Evolutionary conservation across 2,329 filamentous ascomycete species (phyloP).

Genomic region (Cordyceps fumosorosea): DNA sequence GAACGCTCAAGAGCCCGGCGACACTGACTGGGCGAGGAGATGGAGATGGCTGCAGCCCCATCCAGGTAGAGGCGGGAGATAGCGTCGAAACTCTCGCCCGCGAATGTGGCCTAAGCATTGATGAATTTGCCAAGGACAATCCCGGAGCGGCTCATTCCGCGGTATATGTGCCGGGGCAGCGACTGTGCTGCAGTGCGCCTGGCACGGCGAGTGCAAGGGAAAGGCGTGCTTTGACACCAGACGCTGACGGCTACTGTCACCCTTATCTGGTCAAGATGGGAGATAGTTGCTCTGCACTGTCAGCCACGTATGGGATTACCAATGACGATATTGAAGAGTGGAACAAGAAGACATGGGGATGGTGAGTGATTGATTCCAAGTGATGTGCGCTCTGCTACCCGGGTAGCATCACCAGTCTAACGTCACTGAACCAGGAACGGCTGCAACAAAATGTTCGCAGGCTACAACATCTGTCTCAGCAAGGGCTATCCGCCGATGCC

Average conservation of each 20-base stretch:
- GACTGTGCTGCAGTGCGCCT: constrained; percentile 32
- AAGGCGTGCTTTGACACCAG: neutral
- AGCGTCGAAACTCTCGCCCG: constrained; percentile 27
- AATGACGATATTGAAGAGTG: constrained; percentile 24
- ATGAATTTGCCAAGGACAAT: constrained; percentile 30
- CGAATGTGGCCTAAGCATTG: constrained; percentile 29
- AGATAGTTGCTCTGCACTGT: constrained; percentile 32
- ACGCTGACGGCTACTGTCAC: constrained; percentile 28
- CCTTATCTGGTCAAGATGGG: constrained; percentile 25
- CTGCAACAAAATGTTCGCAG: constrained; percentile 12
- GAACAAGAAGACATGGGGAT: constrained; percentile 27
- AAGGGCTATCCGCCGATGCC: constrained; percentile 25
- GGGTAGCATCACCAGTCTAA: neutral
- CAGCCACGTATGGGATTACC: constrained; percentile 23
- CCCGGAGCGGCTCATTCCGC: constrained; percentile 18
- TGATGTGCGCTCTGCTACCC: neutral
- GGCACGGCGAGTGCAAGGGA: constrained; percentile 11
- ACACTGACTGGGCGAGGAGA: neutral
- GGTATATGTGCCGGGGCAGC: constrained; percentile 22
- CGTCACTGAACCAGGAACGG: neutral
- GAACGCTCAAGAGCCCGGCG: neutral
- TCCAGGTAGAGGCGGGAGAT: constrained; percentile 26
- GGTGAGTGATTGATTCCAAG: constrained; percentile 19
- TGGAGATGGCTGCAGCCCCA: constrained; percentile 16
- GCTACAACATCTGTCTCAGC: constrained; percentile 23